phyloP scores from a whole-genome alignment of 2,329 filamentous ascomycete species.

The Blumeria graminis region DNA sequence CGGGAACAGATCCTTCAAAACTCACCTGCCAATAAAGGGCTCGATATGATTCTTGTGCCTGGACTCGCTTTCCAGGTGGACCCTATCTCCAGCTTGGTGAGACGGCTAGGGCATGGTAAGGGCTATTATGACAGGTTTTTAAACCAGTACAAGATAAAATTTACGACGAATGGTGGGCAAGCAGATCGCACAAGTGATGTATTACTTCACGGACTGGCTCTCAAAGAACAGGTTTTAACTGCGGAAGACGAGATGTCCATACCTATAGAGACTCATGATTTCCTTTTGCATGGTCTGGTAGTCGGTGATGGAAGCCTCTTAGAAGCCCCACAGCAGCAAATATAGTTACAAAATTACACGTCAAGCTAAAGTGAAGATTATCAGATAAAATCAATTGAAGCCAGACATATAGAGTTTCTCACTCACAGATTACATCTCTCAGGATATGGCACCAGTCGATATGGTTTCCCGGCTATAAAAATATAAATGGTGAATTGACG shows the following conservation, averaged over 20 bases:
- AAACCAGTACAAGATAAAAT: conserved; percentile 37
- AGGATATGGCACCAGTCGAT: no score
- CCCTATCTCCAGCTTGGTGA: conserved; percentile 26
- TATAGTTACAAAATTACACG: no score
- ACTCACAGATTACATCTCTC: no score
- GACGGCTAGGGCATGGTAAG: conserved; percentile 75
- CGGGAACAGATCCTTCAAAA: conserved; percentile 53
- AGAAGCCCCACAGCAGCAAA: conserved; percentile 8
- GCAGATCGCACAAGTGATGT: neutral
- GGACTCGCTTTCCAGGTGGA: conserved; percentile 72
- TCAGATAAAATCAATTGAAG: no score
- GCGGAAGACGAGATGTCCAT: conserved; percentile 34
- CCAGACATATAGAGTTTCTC: no score
- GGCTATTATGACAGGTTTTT: conserved; percentile 95
- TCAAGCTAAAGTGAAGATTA: no score
- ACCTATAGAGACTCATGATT: conserved; percentile 54
- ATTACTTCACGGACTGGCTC: conserved; percentile 49
- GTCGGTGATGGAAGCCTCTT: conserved; percentile 42
- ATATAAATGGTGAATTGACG: no score
- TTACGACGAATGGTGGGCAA: conserved; percentile 7
- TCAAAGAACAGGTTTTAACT: conserved; percentile 61
- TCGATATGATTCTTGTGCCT: conserved; percentile 79
- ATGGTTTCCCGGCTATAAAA: no score
- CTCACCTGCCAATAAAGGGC: conserved; percentile 20
- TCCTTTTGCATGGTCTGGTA: conserved; percentile 53